phyloP scores from a whole-genome alignment of 2,329 filamentous ascomycete species.

The Bipolaris cookei region DNA sequence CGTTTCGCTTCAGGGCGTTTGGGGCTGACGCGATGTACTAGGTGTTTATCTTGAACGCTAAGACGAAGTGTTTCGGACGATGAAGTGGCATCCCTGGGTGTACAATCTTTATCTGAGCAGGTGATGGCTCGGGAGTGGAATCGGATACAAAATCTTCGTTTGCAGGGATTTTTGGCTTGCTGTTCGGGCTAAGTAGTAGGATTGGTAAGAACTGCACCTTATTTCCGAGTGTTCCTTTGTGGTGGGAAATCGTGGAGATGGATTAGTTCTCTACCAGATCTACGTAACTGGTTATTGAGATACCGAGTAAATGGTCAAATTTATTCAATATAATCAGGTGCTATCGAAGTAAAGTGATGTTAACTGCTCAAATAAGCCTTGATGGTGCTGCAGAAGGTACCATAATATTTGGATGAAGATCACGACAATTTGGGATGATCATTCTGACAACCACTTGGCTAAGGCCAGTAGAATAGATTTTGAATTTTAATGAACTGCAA shows the following conservation, averaged over 20 bases:
- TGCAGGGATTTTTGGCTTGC: background rate
- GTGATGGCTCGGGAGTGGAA: background rate
- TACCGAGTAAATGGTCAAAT: background rate
- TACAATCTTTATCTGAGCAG: background rate
- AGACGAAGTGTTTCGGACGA: background rate
- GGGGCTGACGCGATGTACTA: background rate
- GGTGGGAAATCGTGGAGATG: background rate
- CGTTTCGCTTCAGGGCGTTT: background rate
- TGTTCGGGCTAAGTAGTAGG: background rate
- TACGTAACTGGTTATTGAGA: background rate
- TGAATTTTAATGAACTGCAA: background rate
- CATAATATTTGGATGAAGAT: background rate
- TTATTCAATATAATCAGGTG: background rate
- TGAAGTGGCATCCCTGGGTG: no score
- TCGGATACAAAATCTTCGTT: background rate
- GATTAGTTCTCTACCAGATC: background rate
- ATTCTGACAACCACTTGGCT: background rate
- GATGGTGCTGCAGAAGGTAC: background rate
- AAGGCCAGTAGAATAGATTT: no score
- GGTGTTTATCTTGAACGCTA: slow-evolving; percentile 5
- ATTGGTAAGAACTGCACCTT: background rate
- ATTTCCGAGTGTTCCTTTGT: background rate
- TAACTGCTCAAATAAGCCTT: no score
- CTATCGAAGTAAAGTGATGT: background rate
- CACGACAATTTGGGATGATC: background rate